Percentiles rank a stretch among this genome's conserved stretches.
These are phyloP conservation scores for Emericellopsis cladophorae DNA, from an alignment of 2,329 filamentous ascomycete genomes.

Conservation along the genomic window DNA sequence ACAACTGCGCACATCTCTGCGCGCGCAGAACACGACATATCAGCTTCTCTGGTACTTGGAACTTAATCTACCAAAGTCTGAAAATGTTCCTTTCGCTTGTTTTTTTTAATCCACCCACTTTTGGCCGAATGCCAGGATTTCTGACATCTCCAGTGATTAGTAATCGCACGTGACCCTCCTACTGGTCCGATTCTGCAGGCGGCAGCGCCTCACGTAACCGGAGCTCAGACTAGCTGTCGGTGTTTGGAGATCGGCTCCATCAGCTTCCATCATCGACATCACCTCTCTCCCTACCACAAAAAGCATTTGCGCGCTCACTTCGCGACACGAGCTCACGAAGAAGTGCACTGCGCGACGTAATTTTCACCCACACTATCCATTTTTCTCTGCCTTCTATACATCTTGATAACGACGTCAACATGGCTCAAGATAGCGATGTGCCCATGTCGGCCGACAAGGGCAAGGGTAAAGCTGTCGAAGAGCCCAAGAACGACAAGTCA, in stretches of 20 bases:
- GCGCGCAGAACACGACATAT: no score
- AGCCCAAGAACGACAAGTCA: constrained; percentile 57
- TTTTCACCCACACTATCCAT: not conserved
- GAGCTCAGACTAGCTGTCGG: constrained; percentile 19
- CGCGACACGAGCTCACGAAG: not conserved
- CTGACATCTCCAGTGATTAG: not conserved
- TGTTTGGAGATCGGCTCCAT: constrained; percentile 21
- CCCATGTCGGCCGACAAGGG: constrained; percentile 81
- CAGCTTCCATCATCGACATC: constrained; percentile 18
- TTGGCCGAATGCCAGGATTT: no score
- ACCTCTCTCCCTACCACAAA: not conserved
- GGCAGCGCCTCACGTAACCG: constrained; percentile 32
- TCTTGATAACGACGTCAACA: constrained; percentile 30
- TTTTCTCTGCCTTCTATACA: not conserved
- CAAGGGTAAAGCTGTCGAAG: constrained; percentile 81
- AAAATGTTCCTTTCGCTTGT: no score
- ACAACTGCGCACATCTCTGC: no score
- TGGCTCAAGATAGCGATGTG: constrained; percentile 91
- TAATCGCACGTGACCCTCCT: constrained; percentile 2
- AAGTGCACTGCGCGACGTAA: not conserved
- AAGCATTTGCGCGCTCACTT: not conserved
- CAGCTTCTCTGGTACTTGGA: no score
- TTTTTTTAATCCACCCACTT: no score
- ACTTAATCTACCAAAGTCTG: no score
- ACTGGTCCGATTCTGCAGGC: constrained; percentile 20